Conservation (phyloP, 176 grass and related monocot species). For the Canna indica region DNA sequence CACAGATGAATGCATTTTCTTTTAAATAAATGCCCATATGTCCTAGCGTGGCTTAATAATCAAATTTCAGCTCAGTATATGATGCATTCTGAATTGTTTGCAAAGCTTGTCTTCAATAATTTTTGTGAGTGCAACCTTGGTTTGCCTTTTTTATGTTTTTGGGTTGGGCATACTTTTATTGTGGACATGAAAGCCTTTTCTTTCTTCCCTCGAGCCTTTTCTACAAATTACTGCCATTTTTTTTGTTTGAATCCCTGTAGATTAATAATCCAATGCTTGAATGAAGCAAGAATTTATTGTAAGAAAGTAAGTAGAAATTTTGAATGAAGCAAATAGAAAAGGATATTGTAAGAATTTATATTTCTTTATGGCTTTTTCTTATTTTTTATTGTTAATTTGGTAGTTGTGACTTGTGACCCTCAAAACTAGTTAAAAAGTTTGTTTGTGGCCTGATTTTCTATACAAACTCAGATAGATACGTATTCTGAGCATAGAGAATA, state of each 20-base stretch:
- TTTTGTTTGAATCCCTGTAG: not conserved
- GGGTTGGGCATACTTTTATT: not conserved
- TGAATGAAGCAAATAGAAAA: too few relatives aligned
- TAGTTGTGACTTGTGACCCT: too few relatives aligned
- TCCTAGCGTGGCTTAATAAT: constrained; percentile 62
- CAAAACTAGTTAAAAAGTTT: too few relatives aligned
- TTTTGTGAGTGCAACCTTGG: constrained; percentile 63
- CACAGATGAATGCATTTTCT: too few relatives aligned
- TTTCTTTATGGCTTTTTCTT: too few relatives aligned
- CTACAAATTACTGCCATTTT: not conserved
- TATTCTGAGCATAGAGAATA: too few relatives aligned
- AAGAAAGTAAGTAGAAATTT: not conserved
- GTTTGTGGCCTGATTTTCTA: too few relatives aligned
- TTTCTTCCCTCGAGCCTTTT: not conserved
- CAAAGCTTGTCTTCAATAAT: constrained; percentile 79
- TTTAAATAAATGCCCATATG: too few relatives aligned
- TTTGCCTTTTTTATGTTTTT: not conserved
- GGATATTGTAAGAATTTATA: too few relatives aligned
- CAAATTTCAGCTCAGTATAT: constrained; percentile 89
- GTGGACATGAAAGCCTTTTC: not conserved
- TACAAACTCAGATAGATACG: too few relatives aligned
- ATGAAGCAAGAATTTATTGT: too few relatives aligned
- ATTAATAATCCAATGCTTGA: not conserved
- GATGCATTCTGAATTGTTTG: constrained; percentile 90
- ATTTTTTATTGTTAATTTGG: too few relatives aligned